Evolutionary conservation across 2,329 filamentous ascomycete species (phyloP).

Genomic region (Talaromyces atroroseus): DNA sequence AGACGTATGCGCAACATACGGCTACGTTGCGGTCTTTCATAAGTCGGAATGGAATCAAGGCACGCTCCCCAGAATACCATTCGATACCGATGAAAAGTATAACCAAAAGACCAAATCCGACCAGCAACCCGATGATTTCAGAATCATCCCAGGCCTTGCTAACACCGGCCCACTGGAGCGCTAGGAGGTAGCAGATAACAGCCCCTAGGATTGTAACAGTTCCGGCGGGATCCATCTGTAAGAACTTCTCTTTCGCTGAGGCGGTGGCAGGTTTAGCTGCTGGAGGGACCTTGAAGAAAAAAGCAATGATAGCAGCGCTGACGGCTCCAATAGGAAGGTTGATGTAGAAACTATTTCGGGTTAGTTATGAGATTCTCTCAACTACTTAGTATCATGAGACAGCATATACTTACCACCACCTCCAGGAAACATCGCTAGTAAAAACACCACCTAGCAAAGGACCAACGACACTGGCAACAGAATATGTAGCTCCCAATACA

Average conservation of each 20-base stretch:
- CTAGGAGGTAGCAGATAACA: constrained; percentile 13
- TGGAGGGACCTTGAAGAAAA: constrained; percentile 24
- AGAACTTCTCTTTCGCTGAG: constrained; percentile 18
- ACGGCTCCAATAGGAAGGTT: constrained; percentile 30
- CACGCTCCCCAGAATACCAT: constrained; percentile 17
- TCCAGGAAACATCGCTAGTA: constrained; percentile 42
- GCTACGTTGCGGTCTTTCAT: constrained; percentile 34
- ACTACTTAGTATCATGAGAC: not conserved
- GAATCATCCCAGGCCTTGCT: constrained; percentile 11
- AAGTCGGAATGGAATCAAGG: constrained; percentile 33
- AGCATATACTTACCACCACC: constrained; percentile 31
- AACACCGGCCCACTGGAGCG: constrained; percentile 14
- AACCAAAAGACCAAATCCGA: constrained; percentile 19
- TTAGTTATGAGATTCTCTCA: not conserved
- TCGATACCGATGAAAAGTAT: constrained; percentile 19
- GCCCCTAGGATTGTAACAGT: constrained; percentile 19
- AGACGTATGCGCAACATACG: constrained; percentile 26
- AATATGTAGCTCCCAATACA: constrained; percentile 46
- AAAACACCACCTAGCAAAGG: constrained; percentile 44
- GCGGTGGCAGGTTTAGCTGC: constrained; percentile 9
- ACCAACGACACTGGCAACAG: constrained; percentile 45
- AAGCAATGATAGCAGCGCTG: constrained; percentile 19
- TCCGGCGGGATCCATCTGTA: constrained; percentile 22
- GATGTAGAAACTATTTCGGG: constrained; percentile 25
- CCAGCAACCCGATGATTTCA: constrained; percentile 5